Evolutionary conservation across 1,284 basidiomycete genomes (phyloP).

Genomic region (Austroboletus novae-zelandiae): DNA sequence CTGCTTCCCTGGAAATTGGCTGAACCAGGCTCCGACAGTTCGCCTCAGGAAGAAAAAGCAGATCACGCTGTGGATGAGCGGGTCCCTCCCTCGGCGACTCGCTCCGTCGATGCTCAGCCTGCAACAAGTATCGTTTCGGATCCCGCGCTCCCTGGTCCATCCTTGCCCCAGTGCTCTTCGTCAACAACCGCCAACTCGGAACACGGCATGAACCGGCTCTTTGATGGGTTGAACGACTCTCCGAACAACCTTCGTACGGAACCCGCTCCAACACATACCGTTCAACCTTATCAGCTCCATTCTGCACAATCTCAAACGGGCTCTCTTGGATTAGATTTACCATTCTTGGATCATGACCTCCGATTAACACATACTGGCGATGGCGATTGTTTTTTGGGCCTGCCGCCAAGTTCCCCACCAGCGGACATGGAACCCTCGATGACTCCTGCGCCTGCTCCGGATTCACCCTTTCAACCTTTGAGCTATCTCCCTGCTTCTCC

Average conservation of each 20-base stretch:
- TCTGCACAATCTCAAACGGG: not conserved
- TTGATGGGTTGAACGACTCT: constrained; percentile 27
- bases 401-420: constrained; percentile 27
- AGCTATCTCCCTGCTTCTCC: constrained; percentile 5
- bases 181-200: constrained; percentile 13
- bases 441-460: not conserved
- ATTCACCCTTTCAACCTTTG: constrained; percentile 3
- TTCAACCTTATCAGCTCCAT: constrained; percentile 7
- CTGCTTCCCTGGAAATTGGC: constrained; percentile 20
- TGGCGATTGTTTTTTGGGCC: constrained; percentile 23
- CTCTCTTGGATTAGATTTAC: constrained; percentile 3
- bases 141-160: not conserved
- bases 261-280: constrained; percentile 1
- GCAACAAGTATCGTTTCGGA: not conserved
- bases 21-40: not conserved
- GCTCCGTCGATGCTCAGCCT: not conserved
- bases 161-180: not conserved
- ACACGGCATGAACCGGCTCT: constrained; percentile 27
- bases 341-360: constrained; percentile 7
- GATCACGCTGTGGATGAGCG: not conserved
- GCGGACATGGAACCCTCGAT: not conserved
- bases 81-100: not conserved
- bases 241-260: constrained; percentile 12
- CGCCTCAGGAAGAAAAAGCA: not conserved
- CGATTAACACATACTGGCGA: constrained; percentile 2